phyloP scores from a whole-genome alignment of 176 grass and related monocot genomes.

The Oryza glumipatula region DNA sequence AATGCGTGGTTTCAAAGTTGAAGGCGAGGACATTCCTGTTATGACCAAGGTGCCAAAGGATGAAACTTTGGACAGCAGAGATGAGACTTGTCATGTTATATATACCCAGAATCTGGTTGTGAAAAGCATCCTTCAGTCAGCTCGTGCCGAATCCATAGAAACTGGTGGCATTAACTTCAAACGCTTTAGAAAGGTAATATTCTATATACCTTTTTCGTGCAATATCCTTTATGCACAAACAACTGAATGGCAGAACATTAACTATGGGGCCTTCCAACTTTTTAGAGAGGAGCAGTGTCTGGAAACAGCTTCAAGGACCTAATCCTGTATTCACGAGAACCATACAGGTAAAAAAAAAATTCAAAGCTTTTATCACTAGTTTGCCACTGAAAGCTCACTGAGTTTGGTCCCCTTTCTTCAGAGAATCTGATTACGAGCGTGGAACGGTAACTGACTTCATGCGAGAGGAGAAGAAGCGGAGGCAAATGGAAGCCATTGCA shows the following conservation, averaged over 20 bases:
- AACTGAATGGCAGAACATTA: constrained; percentile 19
- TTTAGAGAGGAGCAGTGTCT: constrained; percentile 72
- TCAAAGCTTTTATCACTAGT: constrained; percentile 10
- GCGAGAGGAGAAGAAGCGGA: constrained; percentile 77
- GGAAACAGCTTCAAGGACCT: constrained; percentile 91
- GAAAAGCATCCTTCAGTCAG: constrained; percentile 39
- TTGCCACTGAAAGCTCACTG: not conserved
- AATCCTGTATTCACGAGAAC: constrained; percentile 75
- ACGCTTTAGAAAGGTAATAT: constrained; percentile 80
- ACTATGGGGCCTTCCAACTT: constrained; percentile 20
- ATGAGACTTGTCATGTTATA: constrained; percentile 79
- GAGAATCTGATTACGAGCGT: constrained; percentile 62
- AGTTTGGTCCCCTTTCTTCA: constrained; percentile 42
- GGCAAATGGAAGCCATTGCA: constrained; percentile 84
- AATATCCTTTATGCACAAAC: constrained; percentile 30
- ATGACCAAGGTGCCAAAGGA: constrained; percentile 63
- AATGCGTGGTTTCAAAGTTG: constrained; percentile 38
- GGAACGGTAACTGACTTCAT: constrained; percentile 57
- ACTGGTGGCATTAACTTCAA: constrained; percentile 75
- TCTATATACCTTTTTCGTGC: constrained; percentile 8
- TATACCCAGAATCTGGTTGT: constrained; percentile 77
- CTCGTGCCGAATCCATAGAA: constrained; percentile 39
- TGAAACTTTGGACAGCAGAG: constrained; percentile 57
- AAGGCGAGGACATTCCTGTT: constrained; percentile 43
- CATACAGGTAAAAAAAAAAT: constrained; percentile 65